Base-by-base conservation (phyloP, 768 basidiomycete species). In the Tubosaeta sp. region DNA sequence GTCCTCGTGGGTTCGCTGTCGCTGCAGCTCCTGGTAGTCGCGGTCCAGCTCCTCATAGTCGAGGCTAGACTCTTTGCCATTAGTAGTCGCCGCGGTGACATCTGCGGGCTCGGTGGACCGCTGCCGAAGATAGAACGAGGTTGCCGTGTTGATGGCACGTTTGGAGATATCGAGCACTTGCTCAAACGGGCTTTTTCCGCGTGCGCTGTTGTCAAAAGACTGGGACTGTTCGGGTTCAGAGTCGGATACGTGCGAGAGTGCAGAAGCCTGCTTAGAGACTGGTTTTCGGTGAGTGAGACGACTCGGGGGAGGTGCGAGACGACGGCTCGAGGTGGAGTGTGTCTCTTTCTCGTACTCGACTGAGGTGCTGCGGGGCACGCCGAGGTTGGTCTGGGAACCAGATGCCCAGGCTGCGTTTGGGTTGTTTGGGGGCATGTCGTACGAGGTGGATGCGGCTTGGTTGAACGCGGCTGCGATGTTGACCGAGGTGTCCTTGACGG, bases 391-490 rank as follows among this genome's bases (percentile, higher is more conserved):
- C 46, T 74, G 63, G n/a, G 77, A 73, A 41, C 78, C 75, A 2
- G 86, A 84, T 3, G 81, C 82, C 88, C 86, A 88, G 1, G 83
- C 69, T 46, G 72, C 72, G 65, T 87, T 86, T 25, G 82, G 80
- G 58, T 78, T 81, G 59, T 64, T 69, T 29, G 72, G 63, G 36
- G 56, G 59, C 73, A 79, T 79, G 52, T 74, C 72, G 57, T 58
- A 51, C 31, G 64, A 70, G 4, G 62, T 61, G 44, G 64, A 72
- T 19, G 79, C 86, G 18, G 90, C 91, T 66, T 85, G 82, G 57
- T 76, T 73, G 62, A 94, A 87, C 27, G 90, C 91, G 60, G 80
- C 79, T 10, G 90, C 91, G 61, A 91, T 85, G 69, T 90, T 87
- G 45, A 93, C 91, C 18, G 89, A 85, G 40, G 91, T 93, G 69